Evolutionary conservation across 2,329 filamentous ascomycete genomes (phyloP), one percentile per base, ranked within the genome.

Genomic region (Diaporthe ampelina): DNA sequence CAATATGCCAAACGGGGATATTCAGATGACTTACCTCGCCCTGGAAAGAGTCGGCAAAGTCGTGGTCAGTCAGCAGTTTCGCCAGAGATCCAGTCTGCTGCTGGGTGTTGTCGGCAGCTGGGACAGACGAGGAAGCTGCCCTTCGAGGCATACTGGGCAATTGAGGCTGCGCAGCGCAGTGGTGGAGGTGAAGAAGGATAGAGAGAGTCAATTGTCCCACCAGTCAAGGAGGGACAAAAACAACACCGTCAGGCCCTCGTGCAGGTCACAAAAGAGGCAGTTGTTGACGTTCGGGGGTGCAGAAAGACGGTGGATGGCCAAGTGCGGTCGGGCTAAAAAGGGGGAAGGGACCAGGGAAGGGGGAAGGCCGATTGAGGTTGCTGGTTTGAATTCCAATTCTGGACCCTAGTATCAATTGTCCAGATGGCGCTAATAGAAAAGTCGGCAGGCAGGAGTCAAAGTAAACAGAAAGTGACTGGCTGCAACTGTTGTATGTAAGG

Each of bases 11-110:
- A 37, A 37, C 35, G 9, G 21, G 26, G 61, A 37, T 50, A 50
- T 48, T 15, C 3, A 73, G 24, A 45, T 19, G 15, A 70, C 74
- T 71, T 52, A 74, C 74, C 72, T 74, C 74, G 6, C 74, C 74
- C 35, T 72, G 70, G 29, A 75, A 75, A 1, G 19, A 24, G 7
- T 74, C 74, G 4, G 59, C 61, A 48, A 75, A 54, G 19, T 50
- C 45, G 8, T 61, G n/a, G 19, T 72, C 54, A 50, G 19, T 29
- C 10, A 67, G 74, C 58, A 29, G 65, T 43, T 29, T 67, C 24
- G 32, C 2, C 19, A 50, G 35, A 9, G 54, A 15, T 19, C 15
- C n/a, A 58, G 19, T 7, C 52, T 17, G 73, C 26, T 61, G 52
- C 43, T 72, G 57, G 19, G 52, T 26, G 45, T 73, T 52, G 26